Evolutionary conservation across 176 grass and related monocot genomes (phyloP).

Genomic region (Elaeis guineensis): DNA sequence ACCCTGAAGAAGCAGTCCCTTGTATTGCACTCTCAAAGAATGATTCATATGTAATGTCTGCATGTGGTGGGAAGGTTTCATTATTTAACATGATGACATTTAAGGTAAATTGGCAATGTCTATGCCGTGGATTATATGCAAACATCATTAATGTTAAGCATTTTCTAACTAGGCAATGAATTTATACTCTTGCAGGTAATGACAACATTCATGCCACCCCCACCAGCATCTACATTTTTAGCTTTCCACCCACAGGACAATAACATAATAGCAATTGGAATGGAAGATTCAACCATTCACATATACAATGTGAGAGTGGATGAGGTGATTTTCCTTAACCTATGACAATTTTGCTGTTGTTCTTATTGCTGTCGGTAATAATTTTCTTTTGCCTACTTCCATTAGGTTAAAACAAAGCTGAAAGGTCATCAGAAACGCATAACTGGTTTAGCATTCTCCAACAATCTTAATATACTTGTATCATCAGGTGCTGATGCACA

Average conservation of each 20-base stretch:
- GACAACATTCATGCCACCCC: constrained; percentile 93
- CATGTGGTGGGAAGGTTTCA: constrained; percentile 95
- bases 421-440: constrained; percentile 96
- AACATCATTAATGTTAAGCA: too few species aligned
- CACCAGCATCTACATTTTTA: constrained; percentile 88
- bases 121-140: constrained; percentile 6
- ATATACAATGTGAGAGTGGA: constrained; percentile 99
- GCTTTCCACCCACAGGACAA: constrained; percentile 97
- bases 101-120: constrained; percentile 48
- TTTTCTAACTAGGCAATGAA: too few species aligned
- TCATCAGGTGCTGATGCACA: constrained; percentile 98
- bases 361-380: constrained; percentile 25
- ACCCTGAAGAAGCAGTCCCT: constrained; percentile 65
- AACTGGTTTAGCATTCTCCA: constrained; percentile 87
- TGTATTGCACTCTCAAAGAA: constrained; percentile 99
- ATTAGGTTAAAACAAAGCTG: constrained; percentile 82
- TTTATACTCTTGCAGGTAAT: constrained; percentile 56
- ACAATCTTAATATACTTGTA: constrained; percentile 64
- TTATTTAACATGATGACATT: constrained; percentile 99
- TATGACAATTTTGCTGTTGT: not conserved
- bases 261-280: constrained; percentile 98
- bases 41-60: constrained; percentile 97
- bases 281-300: constrained; percentile 99
- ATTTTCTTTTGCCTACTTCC: not conserved
- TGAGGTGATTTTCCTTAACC: constrained; percentile 39